Conservation (phyloP, 73 alveolate genomes). For the Paraurostyla sp. region DNA sequence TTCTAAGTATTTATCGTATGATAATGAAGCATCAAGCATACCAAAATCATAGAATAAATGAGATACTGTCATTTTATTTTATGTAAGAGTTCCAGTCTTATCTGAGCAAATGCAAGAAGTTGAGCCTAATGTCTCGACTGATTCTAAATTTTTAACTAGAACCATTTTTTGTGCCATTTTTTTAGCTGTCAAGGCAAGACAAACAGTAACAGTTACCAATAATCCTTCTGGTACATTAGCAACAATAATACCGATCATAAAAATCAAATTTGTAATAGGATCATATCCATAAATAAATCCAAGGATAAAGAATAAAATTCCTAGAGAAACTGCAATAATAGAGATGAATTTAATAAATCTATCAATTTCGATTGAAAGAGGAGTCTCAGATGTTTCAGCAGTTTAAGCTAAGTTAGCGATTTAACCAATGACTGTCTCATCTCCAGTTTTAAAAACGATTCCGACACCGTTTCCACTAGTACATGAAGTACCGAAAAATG, state of each 20-base stretch:
- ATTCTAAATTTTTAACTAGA: slow-evolving; percentile 94
- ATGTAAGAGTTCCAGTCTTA: slow-evolving; percentile 98
- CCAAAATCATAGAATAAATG: slow-evolving; percentile 92
- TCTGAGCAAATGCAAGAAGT: slow-evolving; percentile 98
- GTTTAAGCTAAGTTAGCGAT: slow-evolving; percentile 95
- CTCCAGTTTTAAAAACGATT: slow-evolving; percentile 95
- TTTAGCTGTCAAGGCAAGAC: slow-evolving; percentile 96
- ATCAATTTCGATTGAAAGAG: slow-evolving; percentile 91
- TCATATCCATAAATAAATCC: slow-evolving; percentile 87
- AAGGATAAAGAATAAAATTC: slow-evolving; percentile 88
- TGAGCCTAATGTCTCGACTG: slow-evolving; percentile 98
- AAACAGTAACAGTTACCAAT: slow-evolving; percentile 92
- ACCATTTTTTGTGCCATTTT: slow-evolving; percentile 92
- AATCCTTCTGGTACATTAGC: slow-evolving; percentile 99
- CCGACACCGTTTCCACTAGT: slow-evolving; percentile 97
- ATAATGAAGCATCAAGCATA: slow-evolving; percentile 85
- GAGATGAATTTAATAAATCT: slow-evolving; percentile 95
- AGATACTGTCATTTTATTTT: slow-evolving; percentile 96
- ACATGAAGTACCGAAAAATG: slow-evolving; percentile 96
- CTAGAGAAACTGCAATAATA: slow-evolving; percentile 91
- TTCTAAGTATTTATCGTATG: slow-evolving; percentile 69
- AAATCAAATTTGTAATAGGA: slow-evolving; percentile 87
- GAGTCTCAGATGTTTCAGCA: slow-evolving; percentile 91
- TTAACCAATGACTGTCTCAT: slow-evolving; percentile 96
- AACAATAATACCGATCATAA: slow-evolving; percentile 95